Conservation (phyloP, 2,329 filamentous ascomycete species). For the Cercospora sp. region DNA sequence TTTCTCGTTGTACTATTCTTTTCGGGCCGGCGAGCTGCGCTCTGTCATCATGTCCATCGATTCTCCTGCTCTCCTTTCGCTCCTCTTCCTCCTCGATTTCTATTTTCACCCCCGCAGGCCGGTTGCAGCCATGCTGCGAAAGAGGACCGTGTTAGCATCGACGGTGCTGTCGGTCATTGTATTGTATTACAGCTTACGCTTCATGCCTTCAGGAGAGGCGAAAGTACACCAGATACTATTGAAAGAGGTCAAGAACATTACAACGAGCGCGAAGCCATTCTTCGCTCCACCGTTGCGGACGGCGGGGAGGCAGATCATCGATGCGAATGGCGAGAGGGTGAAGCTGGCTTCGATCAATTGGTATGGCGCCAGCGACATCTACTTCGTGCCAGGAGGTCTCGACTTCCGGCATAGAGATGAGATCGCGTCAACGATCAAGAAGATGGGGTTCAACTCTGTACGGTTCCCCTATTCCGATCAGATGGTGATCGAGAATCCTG, state of each 20-base stretch:
- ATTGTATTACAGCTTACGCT: conserved; percentile 33
- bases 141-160: conserved; percentile 20
- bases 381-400: conserved; percentile 64
- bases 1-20: conserved; percentile 6
- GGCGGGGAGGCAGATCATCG: conserved; percentile 61
- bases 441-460: conserved; percentile 69
- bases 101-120: conserved; percentile 21
- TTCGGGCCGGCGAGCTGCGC: conserved; percentile 14
- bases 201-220: conserved; percentile 29
- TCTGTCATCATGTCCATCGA: conserved; percentile 14
- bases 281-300: conserved; percentile 62
- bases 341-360: conserved; percentile 68
- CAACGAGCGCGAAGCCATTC: conserved; percentile 15
- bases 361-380: conserved; percentile 69
- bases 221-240: conserved; percentile 17
- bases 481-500: conserved; percentile 62
- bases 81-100: conserved; percentile 19
- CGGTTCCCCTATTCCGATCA: conserved; percentile 69
- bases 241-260: conserved; percentile 21
- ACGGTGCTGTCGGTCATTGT: conserved; percentile 21
- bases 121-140: conserved; percentile 23
- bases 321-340: conserved; percentile 58
- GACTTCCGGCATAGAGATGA: conserved; percentile 62
- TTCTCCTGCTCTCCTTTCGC: conserved; percentile 18
- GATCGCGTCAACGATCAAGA: conserved; percentile 61